Conservation (phyloP, 2,329 filamentous ascomycete species). For the Trichoderma simmonsii region DNA sequence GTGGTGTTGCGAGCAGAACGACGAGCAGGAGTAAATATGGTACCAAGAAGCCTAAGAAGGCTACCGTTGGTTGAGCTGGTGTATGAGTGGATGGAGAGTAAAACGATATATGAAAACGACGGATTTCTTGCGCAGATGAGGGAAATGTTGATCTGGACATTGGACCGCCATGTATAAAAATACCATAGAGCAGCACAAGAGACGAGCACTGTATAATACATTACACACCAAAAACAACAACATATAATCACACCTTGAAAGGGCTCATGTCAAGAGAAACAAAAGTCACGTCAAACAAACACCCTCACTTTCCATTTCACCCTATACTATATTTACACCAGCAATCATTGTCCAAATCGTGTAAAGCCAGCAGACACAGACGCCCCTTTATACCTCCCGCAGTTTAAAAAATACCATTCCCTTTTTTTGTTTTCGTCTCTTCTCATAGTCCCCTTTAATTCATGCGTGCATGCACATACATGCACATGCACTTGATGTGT, state of each 20-base stretch:
- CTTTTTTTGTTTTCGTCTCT: not conserved
- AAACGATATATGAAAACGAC: not conserved
- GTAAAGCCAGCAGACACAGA: constrained; percentile 18
- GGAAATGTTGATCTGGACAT: not conserved
- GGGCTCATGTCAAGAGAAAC: not conserved
- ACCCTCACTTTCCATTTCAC: not conserved
- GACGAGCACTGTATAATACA: constrained; percentile 12
- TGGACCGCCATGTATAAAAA: constrained; percentile 7
- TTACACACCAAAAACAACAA: not conserved
- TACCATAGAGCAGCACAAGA: constrained; percentile 1
- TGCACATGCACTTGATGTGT: not conserved
- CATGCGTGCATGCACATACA: constrained; percentile 5
- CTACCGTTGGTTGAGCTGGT: constrained; percentile 47
- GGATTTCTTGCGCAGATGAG: not conserved
- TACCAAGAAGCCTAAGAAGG: constrained; percentile 96
- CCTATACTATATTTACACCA: constrained; percentile 18
- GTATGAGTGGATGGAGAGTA: not conserved
- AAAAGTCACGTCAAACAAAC: not conserved
- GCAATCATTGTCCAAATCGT: constrained; percentile 19
- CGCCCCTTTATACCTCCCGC: constrained; percentile 19
- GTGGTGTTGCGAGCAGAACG: constrained; percentile 81
- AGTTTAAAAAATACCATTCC: constrained; percentile 1
- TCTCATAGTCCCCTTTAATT: not conserved
- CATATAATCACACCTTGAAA: not conserved
- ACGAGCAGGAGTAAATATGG: constrained; percentile 94